Base-by-base conservation (phyloP, 805 yeast species). In the Yamadazyma insecticola region DNA sequence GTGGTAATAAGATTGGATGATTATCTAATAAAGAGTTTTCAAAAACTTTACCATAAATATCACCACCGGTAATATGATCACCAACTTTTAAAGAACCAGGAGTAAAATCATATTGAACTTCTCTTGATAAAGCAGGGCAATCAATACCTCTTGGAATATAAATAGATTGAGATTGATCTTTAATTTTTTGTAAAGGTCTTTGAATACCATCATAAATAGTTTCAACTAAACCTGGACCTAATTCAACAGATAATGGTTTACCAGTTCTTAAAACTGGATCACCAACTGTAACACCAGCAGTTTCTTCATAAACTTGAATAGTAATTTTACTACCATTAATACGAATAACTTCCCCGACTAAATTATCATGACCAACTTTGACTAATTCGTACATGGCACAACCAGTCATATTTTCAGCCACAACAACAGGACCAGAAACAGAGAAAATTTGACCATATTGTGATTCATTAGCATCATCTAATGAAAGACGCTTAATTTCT, bases 301-400 rank as follows among this genome's bases (percentile, higher is more conserved):
- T 92, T 66, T 92, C 99, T 70, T 92, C 99, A 63, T 92, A 92
- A 35, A 92, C 98, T 74, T 92, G 99, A 51, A 92, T 87, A 28
- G 98, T 92, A 37, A 97, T 96, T 66, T 89, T 90, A 59, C 92
- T 98, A 43, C 79, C 94, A 54, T 80, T 92, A 46, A 92, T 90
- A 72, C 98, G 81, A 62, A 92, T 92, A 45, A 92, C 97, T 67
- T 92, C 99, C 60, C 99, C 99, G 28, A 92, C 97, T 57, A 92
- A 76, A 60, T 76, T 86, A 50, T 86, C 95, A 62, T 92, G 97
- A 48, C 99, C 97, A 44, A 92, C 98, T 61, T 81, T 88, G 53
- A 90, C 99, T 63, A 92, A 74, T 61, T 92, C 99, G 74, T 92
- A 90, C 99, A 92, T 92, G 51, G 97, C 97, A 77, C 97, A 87